phyloP scores from a whole-genome alignment of 2,329 filamentous ascomycete species.

The Tolypocladium album region DNA sequence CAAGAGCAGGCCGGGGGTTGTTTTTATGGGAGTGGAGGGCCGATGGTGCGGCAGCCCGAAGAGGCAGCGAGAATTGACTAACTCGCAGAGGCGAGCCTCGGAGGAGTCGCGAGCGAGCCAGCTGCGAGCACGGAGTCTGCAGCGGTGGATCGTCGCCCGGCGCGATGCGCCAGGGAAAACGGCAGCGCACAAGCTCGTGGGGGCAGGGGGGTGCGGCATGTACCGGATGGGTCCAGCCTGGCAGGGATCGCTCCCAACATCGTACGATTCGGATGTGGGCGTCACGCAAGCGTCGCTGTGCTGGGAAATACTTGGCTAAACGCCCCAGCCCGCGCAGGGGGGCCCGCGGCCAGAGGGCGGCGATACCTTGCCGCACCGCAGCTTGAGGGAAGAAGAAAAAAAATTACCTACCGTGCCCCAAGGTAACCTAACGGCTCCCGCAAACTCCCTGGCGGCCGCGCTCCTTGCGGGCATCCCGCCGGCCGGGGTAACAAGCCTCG shows the following conservation, averaged over 20 bases:
- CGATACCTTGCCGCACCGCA: too few species aligned
- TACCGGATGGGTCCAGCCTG: slow-evolving; percentile 2
- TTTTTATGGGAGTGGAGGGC: neutral
- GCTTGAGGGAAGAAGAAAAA: neutral
- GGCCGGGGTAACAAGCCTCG: too few species aligned
- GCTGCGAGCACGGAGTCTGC: neutral
- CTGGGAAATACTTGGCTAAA: neutral
- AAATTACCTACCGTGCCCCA: neutral
- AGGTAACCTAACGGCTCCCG: neutral
- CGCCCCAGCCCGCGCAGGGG: neutral
- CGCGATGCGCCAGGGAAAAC: neutral
- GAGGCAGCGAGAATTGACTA: neutral
- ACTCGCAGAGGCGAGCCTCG: neutral
- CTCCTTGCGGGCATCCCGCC: neutral
- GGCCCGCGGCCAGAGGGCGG: neutral
- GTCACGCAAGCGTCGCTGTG: neutral
- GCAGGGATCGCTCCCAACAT: neutral
- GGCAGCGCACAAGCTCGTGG: neutral
- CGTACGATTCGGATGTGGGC: slow-evolving; percentile 4
- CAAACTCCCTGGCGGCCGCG: neutral
- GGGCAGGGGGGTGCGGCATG: slow-evolving; percentile 1
- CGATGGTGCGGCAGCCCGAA: neutral
- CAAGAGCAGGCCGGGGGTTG: neutral
- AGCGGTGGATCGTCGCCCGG: neutral
- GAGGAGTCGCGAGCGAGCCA: neutral